These are phyloP conservation scores for Parastagonospora nodorum DNA, from an alignment of 2,329 filamentous ascomycete genomes.

Conservation along the genomic window DNA sequence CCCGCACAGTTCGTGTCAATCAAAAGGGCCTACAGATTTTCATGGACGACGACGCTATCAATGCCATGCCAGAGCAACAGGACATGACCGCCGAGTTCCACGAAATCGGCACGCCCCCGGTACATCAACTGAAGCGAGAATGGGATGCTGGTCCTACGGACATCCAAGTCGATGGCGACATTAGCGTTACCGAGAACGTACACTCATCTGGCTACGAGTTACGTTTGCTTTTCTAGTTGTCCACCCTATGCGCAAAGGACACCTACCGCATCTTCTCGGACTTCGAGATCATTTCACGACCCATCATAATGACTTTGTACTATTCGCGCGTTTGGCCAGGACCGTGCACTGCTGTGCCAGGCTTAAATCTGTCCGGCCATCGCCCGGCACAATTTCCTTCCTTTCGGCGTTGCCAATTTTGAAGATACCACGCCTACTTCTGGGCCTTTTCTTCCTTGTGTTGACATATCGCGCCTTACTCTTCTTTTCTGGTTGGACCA, in stretches of 20 bases:
- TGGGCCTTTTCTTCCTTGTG: conserved; percentile 28
- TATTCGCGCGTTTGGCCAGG: conserved; percentile 33
- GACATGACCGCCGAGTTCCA: conserved; percentile 79
- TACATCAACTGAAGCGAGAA: conserved; percentile 56
- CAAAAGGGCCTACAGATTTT: conserved; percentile 79
- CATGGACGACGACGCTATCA: conserved; percentile 87
- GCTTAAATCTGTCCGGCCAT: conserved; percentile 20
- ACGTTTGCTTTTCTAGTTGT: conserved; percentile 51
- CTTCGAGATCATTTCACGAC: conserved; percentile 12
- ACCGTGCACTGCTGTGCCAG: conserved; percentile 10
- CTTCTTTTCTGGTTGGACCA: conserved; percentile 32
- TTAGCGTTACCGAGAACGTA: conserved; percentile 50
- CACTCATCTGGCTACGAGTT: conserved; percentile 55
- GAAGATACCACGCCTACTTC: conserved; percentile 36
- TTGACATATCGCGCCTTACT: conserved; percentile 23
- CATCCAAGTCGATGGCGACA: conserved; percentile 55
- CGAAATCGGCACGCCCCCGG: conserved; percentile 59
- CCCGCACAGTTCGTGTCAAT: conserved; percentile 73
- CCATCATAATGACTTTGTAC: conserved; percentile 41
- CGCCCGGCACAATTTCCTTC: conserved; percentile 9
- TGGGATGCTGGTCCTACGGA: conserved; percentile 57
- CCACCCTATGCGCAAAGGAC: conserved; percentile 4
- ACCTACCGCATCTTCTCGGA: conserved; percentile 16
- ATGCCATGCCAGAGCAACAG: conserved; percentile 84
- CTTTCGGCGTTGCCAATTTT: conserved; percentile 28